Conservation (phyloP, 2,329 filamentous ascomycete species). For the Paecilomyces sp. region DNA sequence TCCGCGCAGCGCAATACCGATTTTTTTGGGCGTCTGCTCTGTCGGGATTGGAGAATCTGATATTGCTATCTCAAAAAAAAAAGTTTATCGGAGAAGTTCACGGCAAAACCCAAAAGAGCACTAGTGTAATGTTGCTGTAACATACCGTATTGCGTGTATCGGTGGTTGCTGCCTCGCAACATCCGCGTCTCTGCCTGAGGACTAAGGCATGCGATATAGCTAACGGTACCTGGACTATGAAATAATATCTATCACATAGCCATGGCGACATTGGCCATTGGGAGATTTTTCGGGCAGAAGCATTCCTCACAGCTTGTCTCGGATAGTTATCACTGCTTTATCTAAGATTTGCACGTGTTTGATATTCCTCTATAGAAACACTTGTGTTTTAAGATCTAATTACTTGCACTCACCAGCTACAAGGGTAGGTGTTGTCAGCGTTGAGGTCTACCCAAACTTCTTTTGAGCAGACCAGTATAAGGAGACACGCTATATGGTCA, state of each 20-base stretch:
- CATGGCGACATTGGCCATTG: not conserved
- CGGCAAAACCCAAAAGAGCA: not conserved
- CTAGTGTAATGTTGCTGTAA: not conserved
- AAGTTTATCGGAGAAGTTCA: not conserved
- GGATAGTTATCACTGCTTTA: not conserved
- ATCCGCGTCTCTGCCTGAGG: not conserved
- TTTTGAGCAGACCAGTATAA: not conserved
- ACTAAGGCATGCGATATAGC: not conserved
- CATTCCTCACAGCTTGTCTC: not conserved
- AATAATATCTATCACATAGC: not conserved
- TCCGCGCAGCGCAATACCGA: not conserved
- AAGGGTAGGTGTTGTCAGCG: not conserved
- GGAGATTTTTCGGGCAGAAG: not conserved
- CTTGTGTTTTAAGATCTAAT: not conserved
- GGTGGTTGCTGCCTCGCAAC: not conserved
- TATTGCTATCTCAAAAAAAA: slow-evolving; percentile 1
- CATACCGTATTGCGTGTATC: not conserved
- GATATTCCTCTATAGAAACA: not conserved
- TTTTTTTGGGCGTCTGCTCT: not conserved
- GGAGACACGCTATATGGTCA: not conserved
- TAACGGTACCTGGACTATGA: not conserved
- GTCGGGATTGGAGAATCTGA: not conserved
- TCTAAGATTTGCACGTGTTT: not conserved
- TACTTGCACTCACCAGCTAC: not conserved
- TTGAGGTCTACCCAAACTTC: no score